These are phyloP conservation scores for Annulohypoxylon truncatum DNA, from an alignment of 2,329 filamentous ascomycete genomes.

Conservation along the genomic window DNA sequence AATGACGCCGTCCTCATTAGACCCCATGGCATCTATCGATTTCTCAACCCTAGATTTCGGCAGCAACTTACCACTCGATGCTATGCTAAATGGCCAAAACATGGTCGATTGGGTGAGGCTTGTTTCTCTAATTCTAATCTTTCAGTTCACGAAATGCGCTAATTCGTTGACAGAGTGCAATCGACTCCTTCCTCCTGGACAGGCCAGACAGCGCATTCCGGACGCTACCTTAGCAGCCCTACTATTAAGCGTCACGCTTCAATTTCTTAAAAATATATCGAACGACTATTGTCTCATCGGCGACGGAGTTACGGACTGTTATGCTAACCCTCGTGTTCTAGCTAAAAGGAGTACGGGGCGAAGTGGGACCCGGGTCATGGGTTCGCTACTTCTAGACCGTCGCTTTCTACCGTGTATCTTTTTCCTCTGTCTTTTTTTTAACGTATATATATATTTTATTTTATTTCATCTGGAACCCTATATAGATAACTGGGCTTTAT, in stretches of 20 bases:
- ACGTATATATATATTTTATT: not conserved
- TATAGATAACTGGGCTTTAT: conserved; percentile 23
- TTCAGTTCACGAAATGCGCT: conserved; percentile 11
- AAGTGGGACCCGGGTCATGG: conserved; percentile 1
- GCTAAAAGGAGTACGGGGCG: conserved; percentile 3
- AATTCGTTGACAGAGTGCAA: conserved; percentile 42
- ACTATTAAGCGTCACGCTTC: not conserved
- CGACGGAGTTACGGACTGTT: conserved; percentile 21
- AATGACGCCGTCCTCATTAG: conserved; percentile 32
- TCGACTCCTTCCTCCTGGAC: conserved; percentile 48
- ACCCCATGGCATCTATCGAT: conserved; percentile 43
- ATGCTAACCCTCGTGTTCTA: conserved; percentile 1
- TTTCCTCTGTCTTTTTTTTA: not conserved
- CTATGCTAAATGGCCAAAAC: conserved; percentile 50
- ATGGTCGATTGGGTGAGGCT: conserved; percentile 57
- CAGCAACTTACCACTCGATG: conserved; percentile 53
- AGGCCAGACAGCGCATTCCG: conserved; percentile 44
- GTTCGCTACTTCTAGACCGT: conserved; percentile 16
- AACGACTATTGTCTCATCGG: conserved; percentile 15
- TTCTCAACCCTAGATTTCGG: conserved; percentile 49
- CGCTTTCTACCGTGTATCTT: not conserved
- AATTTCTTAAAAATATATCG: not conserved
- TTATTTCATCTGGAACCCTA: not conserved
- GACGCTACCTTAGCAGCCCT: conserved; percentile 7
- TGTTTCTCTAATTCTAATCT: not conserved